Base-by-base conservation (phyloP, 768 basidiomycete species). In the Gyrodon lividus region DNA sequence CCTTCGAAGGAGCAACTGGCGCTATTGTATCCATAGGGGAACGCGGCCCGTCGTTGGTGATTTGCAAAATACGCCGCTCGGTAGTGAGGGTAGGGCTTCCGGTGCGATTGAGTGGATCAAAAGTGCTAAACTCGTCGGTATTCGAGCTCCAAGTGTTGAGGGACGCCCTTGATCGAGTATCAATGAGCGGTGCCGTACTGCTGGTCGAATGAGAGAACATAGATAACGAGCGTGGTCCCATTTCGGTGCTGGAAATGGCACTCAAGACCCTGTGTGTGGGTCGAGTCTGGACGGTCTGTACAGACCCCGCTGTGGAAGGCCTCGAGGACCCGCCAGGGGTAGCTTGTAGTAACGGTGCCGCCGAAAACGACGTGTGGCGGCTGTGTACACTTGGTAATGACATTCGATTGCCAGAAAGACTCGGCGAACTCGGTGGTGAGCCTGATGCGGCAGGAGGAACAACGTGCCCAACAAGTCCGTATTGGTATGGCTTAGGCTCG, bases 401-500 rank as follows among this genome's bases (percentile, higher is more conserved):
- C 46, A 51, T 55, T 54, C 52, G 65, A 56, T 54, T 58, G 43
- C 51, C 41, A 37, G 66, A 54, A 6, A 63, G 40, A 5, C 63
- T 64, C 4, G 77, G 74, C 3, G 72, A 70, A 43, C 72, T 66
- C 17, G 70, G 59, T 48, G 62, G 59, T 22, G 58, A 71, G 33
- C 62, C 60, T 0, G 65, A 60, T 2, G 71, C 70, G 3, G 54
- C 58, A 38, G 67, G 67, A 9, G 67, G 57, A 6, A 56, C 14
- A 31, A 69, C 60, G 20, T 75, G 76, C 3, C 83, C 84, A 22
- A 86, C 77, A 37, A 80, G 72, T 16, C 83, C 83, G 55, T 86
- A 86, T 58, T 81, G 74, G 59, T 86, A 86, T 20, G 83, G 82
- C 61, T 70, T 77, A 5, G 80, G 81, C 42, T 76, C 74, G 24